Conservation (phyloP, 805 yeast species). For the Saccharomycopsis fibuligera region DNA sequence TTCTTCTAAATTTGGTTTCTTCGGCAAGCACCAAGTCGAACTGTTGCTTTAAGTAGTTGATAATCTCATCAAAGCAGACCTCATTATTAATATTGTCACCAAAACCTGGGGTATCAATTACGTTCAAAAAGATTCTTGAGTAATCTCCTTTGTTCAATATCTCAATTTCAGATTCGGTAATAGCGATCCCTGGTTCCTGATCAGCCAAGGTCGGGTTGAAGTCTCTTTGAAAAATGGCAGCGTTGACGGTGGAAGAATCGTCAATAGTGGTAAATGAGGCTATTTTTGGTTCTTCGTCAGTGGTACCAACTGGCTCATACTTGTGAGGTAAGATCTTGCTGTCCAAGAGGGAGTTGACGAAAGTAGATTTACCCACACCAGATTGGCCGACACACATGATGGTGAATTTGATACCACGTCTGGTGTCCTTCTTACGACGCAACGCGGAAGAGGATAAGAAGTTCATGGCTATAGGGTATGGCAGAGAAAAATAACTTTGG, state of each 20-base stretch:
- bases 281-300: slow-evolving; percentile 29
- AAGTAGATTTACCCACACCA: slow-evolving; percentile 76
- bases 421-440: slow-evolving; percentile 58
- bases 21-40: slow-evolving; percentile 68
- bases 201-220: slow-evolving; percentile 57
- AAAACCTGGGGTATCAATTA: slow-evolving; percentile 57
- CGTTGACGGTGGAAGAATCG: slow-evolving; percentile 39
- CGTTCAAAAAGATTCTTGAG: slow-evolving; percentile 44
- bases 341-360: slow-evolving; percentile 61
- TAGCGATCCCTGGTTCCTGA: slow-evolving; percentile 69
- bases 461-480: slow-evolving; percentile 13
- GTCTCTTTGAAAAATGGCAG: slow-evolving; percentile 51
- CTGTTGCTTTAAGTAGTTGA: slow-evolving; percentile 59
- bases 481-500: no score
- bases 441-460: slow-evolving; percentile 23
- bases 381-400: slow-evolving; percentile 66
- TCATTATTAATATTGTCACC: slow-evolving; percentile 57
- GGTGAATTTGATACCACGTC: slow-evolving; percentile 68
- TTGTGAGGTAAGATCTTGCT: slow-evolving; percentile 56
- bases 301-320: slow-evolving; percentile 35
- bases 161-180: slow-evolving; percentile 60
- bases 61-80: slow-evolving; percentile 59
- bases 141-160: slow-evolving; percentile 52
- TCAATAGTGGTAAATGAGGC: slow-evolving; percentile 41
- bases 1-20: slow-evolving; percentile 67